phyloP scores from a whole-genome alignment of 2,329 filamentous ascomycete genomes.

The Paraphoma chrysanthemicola region DNA sequence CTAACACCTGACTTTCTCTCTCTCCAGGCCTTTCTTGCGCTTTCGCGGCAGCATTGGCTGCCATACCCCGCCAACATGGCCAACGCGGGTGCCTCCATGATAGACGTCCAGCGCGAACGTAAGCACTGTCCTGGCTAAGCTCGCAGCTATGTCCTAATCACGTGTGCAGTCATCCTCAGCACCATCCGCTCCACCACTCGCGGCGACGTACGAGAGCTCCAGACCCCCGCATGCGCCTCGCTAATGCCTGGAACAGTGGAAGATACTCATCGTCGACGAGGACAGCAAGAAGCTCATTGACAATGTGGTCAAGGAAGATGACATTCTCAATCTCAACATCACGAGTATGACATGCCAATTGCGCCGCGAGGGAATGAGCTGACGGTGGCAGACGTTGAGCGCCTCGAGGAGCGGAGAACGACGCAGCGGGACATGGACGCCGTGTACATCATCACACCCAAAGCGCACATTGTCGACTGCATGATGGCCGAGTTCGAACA shows the following conservation, averaged over 20 bases:
- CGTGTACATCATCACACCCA: slow-evolving; percentile 87
- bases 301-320: slow-evolving; percentile 92
- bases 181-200: slow-evolving; percentile 79
- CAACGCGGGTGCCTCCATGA: slow-evolving; percentile 68
- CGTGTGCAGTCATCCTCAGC: slow-evolving; percentile 69
- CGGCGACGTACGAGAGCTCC: slow-evolving; percentile 71
- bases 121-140: slow-evolving; percentile 12
- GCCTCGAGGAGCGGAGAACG: slow-evolving; percentile 84
- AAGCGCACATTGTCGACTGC: slow-evolving; percentile 89
- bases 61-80: slow-evolving; percentile 67
- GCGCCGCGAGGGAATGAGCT: slow-evolving; percentile 18
- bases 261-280: slow-evolving; percentile 90
- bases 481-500: slow-evolving; percentile 91
- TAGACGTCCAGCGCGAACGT: slow-evolving; percentile 84
- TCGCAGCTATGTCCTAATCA: slow-evolving; percentile 13
- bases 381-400: slow-evolving; percentile 80
- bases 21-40: not conserved
- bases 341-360: slow-evolving; percentile 70
- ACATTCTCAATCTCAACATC: slow-evolving; percentile 95
- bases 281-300: slow-evolving; percentile 84
- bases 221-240: slow-evolving; percentile 18
- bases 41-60: slow-evolving; percentile 20
- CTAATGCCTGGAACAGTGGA: slow-evolving; percentile 72
- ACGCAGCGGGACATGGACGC: slow-evolving; percentile 91
- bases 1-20: not conserved